Evolutionary conservation across 768 basidiomycete species (phyloP).

Genomic region (Amanita subjunquillea): DNA sequence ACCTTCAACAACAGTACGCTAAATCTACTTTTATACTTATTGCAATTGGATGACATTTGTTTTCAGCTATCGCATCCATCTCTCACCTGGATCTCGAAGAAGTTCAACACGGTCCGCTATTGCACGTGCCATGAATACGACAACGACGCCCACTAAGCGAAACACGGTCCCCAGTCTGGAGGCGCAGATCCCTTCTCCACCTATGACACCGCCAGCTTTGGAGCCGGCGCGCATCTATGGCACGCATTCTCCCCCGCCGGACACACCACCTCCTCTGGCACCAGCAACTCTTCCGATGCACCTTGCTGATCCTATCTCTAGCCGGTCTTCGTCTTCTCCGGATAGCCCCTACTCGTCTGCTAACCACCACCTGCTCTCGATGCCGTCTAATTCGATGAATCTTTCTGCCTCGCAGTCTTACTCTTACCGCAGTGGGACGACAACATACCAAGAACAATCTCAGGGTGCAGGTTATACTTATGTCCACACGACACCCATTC

Average conservation of each 20-base stretch:
- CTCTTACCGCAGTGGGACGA: slow-evolving; percentile 28
- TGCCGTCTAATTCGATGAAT: slow-evolving; percentile 14
- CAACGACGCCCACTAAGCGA: slow-evolving; percentile 18
- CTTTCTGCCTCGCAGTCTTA: slow-evolving; percentile 16
- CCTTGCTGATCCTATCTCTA: slow-evolving; percentile 22
- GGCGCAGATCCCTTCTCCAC: slow-evolving; percentile 18
- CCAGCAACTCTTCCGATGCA: slow-evolving; percentile 37
- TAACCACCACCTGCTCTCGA: slow-evolving; percentile 15
- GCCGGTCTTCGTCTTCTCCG: slow-evolving; percentile 36
- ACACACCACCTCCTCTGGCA: slow-evolving; percentile 45
- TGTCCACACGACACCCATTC: slow-evolving; percentile 25
- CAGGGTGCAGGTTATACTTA: slow-evolving; percentile 26
- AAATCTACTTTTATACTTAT: background rate
- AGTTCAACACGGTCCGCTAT: slow-evolving; percentile 55
- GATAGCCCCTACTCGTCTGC: slow-evolving; percentile 30
- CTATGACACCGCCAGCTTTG: slow-evolving; percentile 32
- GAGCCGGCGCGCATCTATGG: slow-evolving; percentile 30
- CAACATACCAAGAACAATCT: slow-evolving; percentile 35
- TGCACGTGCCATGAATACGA: slow-evolving; percentile 25
- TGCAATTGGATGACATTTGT: background rate
- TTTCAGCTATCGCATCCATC: slow-evolving; percentile 66
- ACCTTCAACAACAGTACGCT: slow-evolving; percentile 52
- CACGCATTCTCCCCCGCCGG: slow-evolving; percentile 33
- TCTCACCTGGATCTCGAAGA: slow-evolving; percentile 70
- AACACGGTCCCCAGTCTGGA: slow-evolving; percentile 17